A percentile compares a stretch with the other conserved stretches of the same genome.
phyloP scores from a whole-genome alignment of 2,329 filamentous ascomycete species.

The Amphichorda felina region DNA sequence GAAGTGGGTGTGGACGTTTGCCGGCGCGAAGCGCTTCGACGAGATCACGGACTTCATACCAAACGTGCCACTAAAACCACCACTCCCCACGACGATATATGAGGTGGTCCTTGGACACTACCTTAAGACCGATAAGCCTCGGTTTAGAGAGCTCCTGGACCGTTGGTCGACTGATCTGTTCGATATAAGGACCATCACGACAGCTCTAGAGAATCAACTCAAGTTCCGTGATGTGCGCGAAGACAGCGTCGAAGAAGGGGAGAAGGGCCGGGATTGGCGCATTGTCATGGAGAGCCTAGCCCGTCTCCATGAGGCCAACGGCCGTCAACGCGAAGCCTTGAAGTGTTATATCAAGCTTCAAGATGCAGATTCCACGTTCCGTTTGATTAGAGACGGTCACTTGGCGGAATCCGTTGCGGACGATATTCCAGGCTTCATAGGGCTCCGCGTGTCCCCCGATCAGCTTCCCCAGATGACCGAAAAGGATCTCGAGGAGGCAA shows the following conservation, averaged over 20 bases:
- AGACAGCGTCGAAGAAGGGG: constrained; percentile 63
- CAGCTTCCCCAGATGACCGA: constrained; percentile 53
- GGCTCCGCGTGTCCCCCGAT: constrained; percentile 68
- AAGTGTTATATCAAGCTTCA: constrained; percentile 83
- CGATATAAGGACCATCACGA: constrained; percentile 63
- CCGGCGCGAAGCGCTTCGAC: constrained; percentile 73
- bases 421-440: constrained; percentile 80
- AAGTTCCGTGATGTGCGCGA: constrained; percentile 63
- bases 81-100: constrained; percentile 72
- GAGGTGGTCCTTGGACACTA: constrained; percentile 86
- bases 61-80: constrained; percentile 61
- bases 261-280: constrained; percentile 70
- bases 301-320: constrained; percentile 71
- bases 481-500: constrained; percentile 65
- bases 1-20: constrained; percentile 90
- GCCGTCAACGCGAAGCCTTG: constrained; percentile 72
- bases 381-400: constrained; percentile 75
- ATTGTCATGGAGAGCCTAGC: constrained; percentile 82
- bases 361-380: constrained; percentile 82
- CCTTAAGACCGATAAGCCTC: constrained; percentile 61
- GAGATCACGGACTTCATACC: constrained; percentile 83
- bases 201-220: constrained; percentile 71
- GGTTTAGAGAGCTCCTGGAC: constrained; percentile 69
- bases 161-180: constrained; percentile 79
- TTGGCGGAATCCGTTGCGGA: constrained; percentile 82